A percentile compares a stretch with the other conserved stretches of the same genome.
phyloP scores from a whole-genome alignment of 2,329 filamentous ascomycete genomes.

The Dendryphion nanum region DNA sequence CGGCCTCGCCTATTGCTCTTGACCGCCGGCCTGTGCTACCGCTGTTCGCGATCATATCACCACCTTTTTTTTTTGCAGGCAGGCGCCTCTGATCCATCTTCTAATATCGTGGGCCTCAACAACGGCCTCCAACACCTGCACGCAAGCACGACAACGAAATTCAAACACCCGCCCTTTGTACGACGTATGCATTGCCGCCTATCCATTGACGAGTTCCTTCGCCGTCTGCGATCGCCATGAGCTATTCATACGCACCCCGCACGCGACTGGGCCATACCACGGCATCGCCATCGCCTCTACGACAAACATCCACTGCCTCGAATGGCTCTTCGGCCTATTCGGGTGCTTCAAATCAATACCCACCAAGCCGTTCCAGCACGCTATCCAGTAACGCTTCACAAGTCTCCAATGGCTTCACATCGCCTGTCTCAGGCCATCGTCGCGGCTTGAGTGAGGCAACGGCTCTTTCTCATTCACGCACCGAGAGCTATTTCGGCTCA shows the following conservation, averaged over 20 bases:
- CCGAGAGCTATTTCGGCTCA: conserved; percentile 46
- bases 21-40: too few species aligned
- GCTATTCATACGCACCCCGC: conserved; percentile 37
- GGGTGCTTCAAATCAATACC: conserved; percentile 52
- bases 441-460: conserved; percentile 74
- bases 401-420: conserved; percentile 58
- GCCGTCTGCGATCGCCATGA: conserved; percentile 32
- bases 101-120: conserved; percentile 28
- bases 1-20: conserved; percentile 21
- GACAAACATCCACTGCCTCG: conserved; percentile 69
- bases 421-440: conserved; percentile 57
- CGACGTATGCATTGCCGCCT: conserved; percentile 30
- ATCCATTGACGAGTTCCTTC: conserved; percentile 9
- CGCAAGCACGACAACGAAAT: conserved; percentile 11
- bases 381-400: conserved; percentile 61
- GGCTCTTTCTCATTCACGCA: conserved; percentile 52
- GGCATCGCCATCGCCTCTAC: conserved; percentile 46
- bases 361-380: conserved; percentile 65
- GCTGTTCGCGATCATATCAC: too few species aligned
- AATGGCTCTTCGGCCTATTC: conserved; percentile 70
- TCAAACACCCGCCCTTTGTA: conserved; percentile 13
- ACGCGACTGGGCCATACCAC: conserved; percentile 40
- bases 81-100: conserved; percentile 24
- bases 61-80: too few species aligned
- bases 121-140: conserved; percentile 25